Base-by-base conservation (phyloP, 1,139 yeast species). In the Diutina rugosa region DNA sequence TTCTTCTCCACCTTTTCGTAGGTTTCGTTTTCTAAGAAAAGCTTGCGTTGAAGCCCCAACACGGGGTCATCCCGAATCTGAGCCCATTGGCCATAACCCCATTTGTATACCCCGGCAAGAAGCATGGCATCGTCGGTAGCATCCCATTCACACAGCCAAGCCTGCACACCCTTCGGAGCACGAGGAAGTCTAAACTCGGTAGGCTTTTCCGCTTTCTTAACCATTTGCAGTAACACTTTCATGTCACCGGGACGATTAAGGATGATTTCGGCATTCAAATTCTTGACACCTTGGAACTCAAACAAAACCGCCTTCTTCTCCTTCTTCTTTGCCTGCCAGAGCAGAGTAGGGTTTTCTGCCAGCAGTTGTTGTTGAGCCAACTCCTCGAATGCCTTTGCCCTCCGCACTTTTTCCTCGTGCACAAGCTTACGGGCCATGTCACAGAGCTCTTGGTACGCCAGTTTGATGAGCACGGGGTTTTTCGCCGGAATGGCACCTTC, bases 31-130 rank as follows among this genome's bases (percentile, higher is more conserved):
- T 61, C 89, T 63, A 91, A 75, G 65, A 82, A 91, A 61, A 91
- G 72, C 72, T 89, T 91, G 63, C 90, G 90, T 60, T 90, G 89
- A 61, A 95, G 76, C 14, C 93, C 95, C 59, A 95, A 77, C 58
- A 89, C 79, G 1, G 99, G 98, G 71, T 95, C 99, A 70, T 93
- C 99, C 66, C 99, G 77, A 54, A 95, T 91, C 67, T 88, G 91
- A 7, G 80, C 70, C 99, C 99, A 95, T 0, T 96, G 86, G 26
- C 99, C 99, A 66, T 90, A 93, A 0, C 99, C 99, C 69, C 91
- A 90, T 69, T 90, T 90, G 66, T 82, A 80, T 41, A 93, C 87
- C 61, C 99, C 99, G 51, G 87, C 82, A 60, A 95, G 70, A 56
- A 95, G 75, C 83, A 85, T 87, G 52, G 90, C 87, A 69, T 95